These are phyloP conservation scores for Globisporangium spiculum DNA, from an alignment of 352 stramenopile species.

Conservation along the genomic window DNA sequence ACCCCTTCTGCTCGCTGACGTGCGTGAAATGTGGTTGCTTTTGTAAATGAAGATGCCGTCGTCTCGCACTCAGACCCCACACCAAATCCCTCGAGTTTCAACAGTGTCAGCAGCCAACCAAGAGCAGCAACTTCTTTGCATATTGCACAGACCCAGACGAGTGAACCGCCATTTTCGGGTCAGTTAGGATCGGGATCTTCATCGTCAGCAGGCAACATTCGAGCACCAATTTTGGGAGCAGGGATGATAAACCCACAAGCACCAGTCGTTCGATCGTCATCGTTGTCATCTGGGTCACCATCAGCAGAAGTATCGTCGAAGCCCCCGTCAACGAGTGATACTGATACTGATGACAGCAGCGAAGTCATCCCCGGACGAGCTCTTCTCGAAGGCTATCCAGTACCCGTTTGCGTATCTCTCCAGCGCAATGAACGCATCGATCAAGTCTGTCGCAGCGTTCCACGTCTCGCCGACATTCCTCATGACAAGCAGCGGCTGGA, in stretches of 20 bases:
- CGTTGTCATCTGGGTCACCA: neutral
- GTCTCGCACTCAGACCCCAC: neutral
- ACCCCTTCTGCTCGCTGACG: neutral
- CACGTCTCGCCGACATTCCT: neutral
- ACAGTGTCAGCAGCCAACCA: neutral
- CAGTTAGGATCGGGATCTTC: neutral
- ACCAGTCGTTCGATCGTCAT: neutral
- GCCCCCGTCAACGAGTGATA: neutral
- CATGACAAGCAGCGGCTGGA: slow-evolving; percentile 1
- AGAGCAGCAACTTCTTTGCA: neutral
- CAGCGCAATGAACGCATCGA: slow-evolving; percentile 1
- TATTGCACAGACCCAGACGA: neutral
- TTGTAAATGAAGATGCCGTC: neutral
- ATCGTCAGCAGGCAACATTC: too few relatives aligned
- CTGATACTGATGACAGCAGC: neutral
- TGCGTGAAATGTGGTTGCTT: neutral
- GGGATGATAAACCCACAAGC: neutral
- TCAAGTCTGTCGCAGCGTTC: neutral
- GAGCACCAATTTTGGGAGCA: neutral
- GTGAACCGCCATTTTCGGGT: neutral
- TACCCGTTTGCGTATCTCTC: slow-evolving; percentile 10
- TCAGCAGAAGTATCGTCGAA: neutral
- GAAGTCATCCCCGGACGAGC: neutral
- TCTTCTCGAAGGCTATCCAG: neutral
- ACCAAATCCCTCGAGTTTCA: neutral